A percentile compares a stretch with the other conserved stretches of the same genome.
Evolutionary conservation across 2,329 filamentous ascomycete species (phyloP).

Genomic region (Colletotrichum gigasporum): DNA sequence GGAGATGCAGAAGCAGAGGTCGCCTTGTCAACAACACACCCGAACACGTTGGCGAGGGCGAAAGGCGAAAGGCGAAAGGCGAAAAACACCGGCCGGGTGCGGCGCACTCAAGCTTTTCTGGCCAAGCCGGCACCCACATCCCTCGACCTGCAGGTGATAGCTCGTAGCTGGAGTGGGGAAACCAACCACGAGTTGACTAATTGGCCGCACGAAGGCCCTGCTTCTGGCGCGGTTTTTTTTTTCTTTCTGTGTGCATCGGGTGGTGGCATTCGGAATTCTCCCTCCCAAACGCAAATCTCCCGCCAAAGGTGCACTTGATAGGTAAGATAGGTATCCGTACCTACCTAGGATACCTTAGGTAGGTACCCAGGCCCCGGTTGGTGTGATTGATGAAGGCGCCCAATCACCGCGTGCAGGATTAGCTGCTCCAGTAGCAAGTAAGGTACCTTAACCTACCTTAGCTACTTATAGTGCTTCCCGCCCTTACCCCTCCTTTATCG

Average conservation of each 20-base stretch:
- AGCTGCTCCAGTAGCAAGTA: no score
- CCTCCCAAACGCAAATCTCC: background rate
- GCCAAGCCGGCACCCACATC: constrained; percentile 25
- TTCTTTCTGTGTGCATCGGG: no score
- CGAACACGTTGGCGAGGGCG: background rate
- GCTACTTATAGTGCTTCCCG: background rate
- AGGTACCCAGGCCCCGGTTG: no score
- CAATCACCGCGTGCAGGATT: no score
- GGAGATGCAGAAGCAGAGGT: background rate
- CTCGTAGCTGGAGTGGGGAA: constrained; percentile 16
- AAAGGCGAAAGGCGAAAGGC: background rate
- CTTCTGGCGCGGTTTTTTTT: background rate
- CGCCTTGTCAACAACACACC: background rate
- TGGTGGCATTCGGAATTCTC: background rate
- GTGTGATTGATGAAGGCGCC: no score
- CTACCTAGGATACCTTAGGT: no score
- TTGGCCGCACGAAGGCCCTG: constrained; percentile 6
- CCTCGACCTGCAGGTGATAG: constrained; percentile 24
- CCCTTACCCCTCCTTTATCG: constrained; percentile 28
- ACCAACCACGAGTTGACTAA: constrained; percentile 3
- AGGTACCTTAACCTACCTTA: no score
- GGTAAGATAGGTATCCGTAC: no score
- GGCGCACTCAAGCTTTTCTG: constrained; percentile 23
- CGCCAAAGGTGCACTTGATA: background rate
- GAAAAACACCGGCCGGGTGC: constrained; percentile 7